These are phyloP conservation scores for Venturia nashicola DNA, from an alignment of 2,329 filamentous ascomycete genomes.

Conservation along the genomic window DNA sequence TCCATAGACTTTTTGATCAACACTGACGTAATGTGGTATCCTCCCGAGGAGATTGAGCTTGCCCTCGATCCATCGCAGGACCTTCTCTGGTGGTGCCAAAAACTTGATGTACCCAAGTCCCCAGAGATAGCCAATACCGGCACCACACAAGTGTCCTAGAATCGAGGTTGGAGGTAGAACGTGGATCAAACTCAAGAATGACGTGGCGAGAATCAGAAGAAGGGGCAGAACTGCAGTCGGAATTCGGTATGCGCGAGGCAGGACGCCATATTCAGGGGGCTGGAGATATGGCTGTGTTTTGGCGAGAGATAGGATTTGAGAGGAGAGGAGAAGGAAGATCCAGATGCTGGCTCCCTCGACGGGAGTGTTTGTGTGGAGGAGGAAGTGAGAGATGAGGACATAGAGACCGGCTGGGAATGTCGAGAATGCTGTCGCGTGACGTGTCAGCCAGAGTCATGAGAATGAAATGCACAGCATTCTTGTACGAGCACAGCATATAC, in stretches of 20 bases:
- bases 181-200: constrained; percentile 41
- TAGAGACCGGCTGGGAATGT: constrained; percentile 69
- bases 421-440: constrained; percentile 24
- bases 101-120: constrained; percentile 83
- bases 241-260: constrained; percentile 45
- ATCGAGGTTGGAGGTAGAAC: constrained; percentile 66
- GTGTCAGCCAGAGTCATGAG: neutral
- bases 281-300: constrained; percentile 66
- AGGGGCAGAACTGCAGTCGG: constrained; percentile 88
- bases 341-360: constrained; percentile 83
- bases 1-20: constrained; percentile 93
- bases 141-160: constrained; percentile 73
- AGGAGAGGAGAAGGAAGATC: constrained; percentile 78
- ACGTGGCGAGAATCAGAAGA: constrained; percentile 60
- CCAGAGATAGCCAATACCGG: constrained; percentile 75
- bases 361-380: constrained; percentile 59
- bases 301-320: constrained; percentile 78
- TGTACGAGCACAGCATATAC: constrained; percentile 25
- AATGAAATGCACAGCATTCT: neutral
- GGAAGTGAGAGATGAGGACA: constrained; percentile 60
- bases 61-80: constrained; percentile 75
- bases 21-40: constrained; percentile 82
- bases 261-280: constrained; percentile 5
- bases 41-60: constrained; percentile 76
- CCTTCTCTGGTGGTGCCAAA: constrained; percentile 78